A percentile compares a stretch with the other conserved stretches of the same genome.
phyloP scores from a whole-genome alignment of 495 filamentous ascomycete genomes.

The Terfezia claveryi region DNA sequence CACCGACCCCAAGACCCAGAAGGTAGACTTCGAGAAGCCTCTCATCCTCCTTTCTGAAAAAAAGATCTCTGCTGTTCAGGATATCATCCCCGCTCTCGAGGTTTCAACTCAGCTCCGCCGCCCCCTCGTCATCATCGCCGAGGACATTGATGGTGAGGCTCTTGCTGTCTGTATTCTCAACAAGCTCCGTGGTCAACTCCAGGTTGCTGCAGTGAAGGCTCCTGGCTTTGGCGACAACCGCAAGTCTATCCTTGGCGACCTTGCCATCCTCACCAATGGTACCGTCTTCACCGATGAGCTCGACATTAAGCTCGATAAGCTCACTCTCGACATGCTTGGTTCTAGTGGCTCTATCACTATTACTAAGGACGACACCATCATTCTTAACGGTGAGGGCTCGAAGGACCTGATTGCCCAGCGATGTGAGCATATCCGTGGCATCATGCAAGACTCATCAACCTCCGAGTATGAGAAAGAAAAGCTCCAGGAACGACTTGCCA shows the following conservation, averaged over 20 bases:
- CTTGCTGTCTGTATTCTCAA: conserved; percentile 97
- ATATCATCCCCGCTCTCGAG: conserved; percentile 95
- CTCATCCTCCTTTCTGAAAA: conserved; percentile 95
- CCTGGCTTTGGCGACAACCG: conserved; percentile 99
- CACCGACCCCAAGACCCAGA: conserved; percentile 92
- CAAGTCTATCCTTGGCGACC: conserved; percentile 94
- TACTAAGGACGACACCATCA: conserved; percentile 98
- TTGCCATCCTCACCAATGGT: conserved; percentile 86
- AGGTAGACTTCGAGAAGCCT: conserved; percentile 99
- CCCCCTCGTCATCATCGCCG: conserved; percentile 92
- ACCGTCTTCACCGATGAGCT: conserved; percentile 97
- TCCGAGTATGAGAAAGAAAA: conserved; percentile 99
- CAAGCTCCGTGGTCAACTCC: conserved; percentile 97
- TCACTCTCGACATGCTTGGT: conserved; percentile 83
- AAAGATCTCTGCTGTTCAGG: conserved; percentile 97
- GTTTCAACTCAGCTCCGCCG: conserved; percentile 86
- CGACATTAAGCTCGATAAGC: conserved; percentile 96
- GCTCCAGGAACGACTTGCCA: conserved; percentile 96
- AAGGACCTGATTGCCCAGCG: conserved; percentile 87
- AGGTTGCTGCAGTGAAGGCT: conserved; percentile 96
- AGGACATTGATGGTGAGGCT: conserved; percentile 97
- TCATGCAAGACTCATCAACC: conserved; percentile 78
- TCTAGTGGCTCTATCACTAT: conserved; percentile 96
- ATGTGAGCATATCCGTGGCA: conserved; percentile 96
- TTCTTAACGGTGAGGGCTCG: conserved; percentile 90